phyloP scores from a whole-genome alignment of 2,329 filamentous ascomycete species.

The Aureobasidium sp. region DNA sequence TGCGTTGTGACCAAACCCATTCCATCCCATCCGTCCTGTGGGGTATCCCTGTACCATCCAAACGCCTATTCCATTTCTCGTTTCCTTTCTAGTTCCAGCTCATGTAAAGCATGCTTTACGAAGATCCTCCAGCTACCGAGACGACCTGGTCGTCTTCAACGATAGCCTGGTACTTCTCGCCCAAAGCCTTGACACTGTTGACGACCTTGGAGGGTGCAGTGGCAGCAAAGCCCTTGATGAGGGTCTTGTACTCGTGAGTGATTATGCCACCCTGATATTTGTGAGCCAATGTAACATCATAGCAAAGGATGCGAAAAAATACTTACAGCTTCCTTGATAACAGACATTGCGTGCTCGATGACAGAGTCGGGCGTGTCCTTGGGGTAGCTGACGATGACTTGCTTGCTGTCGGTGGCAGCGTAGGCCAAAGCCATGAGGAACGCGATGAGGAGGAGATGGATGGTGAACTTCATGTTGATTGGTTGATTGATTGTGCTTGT shows the following conservation, averaged over 20 bases:
- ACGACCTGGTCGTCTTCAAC: conserved; percentile 74
- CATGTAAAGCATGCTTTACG: background rate
- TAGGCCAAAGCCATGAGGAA: conserved; percentile 52
- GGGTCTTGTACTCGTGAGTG: conserved; percentile 48
- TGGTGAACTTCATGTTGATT: conserved; percentile 22
- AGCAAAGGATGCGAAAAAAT: background rate
- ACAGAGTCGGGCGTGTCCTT: conserved; percentile 58
- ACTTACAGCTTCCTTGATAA: conserved; percentile 55
- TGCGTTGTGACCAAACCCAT: background rate
- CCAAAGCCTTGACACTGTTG: conserved; percentile 54
- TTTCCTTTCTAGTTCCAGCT: background rate
- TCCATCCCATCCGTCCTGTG: background rate
- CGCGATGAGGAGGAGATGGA: conserved; percentile 18
- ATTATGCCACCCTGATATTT: conserved; percentile 56
- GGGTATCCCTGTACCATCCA: background rate
- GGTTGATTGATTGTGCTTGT: conserved; percentile 7
- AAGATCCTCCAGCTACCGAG: conserved; percentile 1
- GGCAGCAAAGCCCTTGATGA: conserved; percentile 30
- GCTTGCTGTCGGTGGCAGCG: conserved; percentile 53
- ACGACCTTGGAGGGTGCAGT: conserved; percentile 62
- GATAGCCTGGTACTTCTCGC: conserved; percentile 46
- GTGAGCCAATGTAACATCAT: background rate
- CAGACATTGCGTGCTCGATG: conserved; percentile 61
- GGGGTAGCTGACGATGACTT: conserved; percentile 71
- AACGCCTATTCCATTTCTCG: background rate